phyloP scores from a whole-genome alignment of 2,329 filamentous ascomycete species.

The Claviceps pazoutovae region DNA sequence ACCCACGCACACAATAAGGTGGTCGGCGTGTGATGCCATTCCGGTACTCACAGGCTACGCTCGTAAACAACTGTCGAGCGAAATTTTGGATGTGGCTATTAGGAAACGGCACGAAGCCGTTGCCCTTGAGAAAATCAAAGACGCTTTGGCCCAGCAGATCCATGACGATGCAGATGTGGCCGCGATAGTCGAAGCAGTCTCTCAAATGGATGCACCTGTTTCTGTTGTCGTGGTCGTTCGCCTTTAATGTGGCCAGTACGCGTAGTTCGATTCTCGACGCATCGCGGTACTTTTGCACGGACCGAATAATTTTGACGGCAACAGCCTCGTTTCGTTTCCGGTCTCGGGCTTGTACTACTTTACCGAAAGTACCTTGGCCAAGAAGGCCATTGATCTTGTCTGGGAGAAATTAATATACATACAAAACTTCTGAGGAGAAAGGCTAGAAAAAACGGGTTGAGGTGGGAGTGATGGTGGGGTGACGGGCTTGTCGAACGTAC shows the following conservation, averaged over 20 bases:
- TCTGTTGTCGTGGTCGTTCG: constrained; percentile 80
- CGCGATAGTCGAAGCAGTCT: constrained; percentile 93
- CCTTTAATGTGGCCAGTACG: constrained; percentile 79
- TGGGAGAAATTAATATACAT: constrained; percentile 20
- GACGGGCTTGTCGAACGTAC: constrained; percentile 39
- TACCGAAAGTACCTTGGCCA: constrained; percentile 94
- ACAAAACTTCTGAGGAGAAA: not conserved
- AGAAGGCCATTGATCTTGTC: constrained; percentile 82
- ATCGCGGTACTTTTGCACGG: constrained; percentile 95
- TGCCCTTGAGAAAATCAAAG: constrained; percentile 94
- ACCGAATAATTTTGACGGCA: constrained; percentile 95
- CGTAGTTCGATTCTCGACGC: constrained; percentile 88
- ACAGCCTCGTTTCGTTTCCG: constrained; percentile 62
- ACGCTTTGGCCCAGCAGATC: constrained; percentile 81
- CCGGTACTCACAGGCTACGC: constrained; percentile 72
- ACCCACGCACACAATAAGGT: not conserved
- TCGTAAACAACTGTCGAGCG: constrained; percentile 91
- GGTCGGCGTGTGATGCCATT: not conserved
- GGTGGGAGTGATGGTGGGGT: not conserved
- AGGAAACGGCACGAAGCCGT: constrained; percentile 89
- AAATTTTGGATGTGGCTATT: constrained; percentile 98
- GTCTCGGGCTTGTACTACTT: constrained; percentile 89
- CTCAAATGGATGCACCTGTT: constrained; percentile 95
- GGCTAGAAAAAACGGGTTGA: not conserved
- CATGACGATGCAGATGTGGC: constrained; percentile 83